Conservation (phyloP, 2,329 filamentous ascomycete genomes). For the Apiospora malaysiana region DNA sequence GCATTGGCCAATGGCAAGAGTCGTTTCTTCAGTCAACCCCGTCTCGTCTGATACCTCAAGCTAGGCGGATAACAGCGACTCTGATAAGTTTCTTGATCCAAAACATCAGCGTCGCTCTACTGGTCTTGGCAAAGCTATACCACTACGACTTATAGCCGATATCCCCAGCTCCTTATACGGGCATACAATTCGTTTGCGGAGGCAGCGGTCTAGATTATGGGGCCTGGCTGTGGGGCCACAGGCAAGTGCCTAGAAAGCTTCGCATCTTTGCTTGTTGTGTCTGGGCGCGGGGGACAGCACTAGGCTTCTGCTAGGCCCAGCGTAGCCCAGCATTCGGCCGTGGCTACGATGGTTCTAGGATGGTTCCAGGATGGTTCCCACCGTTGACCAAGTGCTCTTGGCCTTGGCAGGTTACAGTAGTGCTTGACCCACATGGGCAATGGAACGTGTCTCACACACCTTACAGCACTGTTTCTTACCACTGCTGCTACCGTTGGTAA, state of each 20-base stretch:
- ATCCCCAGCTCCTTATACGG: not conserved
- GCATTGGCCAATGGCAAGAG: not conserved
- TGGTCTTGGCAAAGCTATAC: slow-evolving; percentile 2
- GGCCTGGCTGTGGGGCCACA: not conserved
- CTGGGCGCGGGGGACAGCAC: slow-evolving; percentile 8
- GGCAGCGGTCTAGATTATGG: slow-evolving; percentile 5
- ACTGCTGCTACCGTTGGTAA: slow-evolving; percentile 27
- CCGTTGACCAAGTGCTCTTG: not conserved
- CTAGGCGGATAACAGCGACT: not conserved
- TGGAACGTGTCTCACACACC: slow-evolving; percentile 40
- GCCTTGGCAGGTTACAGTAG: slow-evolving; percentile 45
- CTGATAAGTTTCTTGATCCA: slow-evolving; percentile 5
- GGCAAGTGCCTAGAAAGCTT: slow-evolving; percentile 16
- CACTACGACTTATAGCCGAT: not conserved
- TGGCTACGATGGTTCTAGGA: no score
- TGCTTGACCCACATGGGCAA: slow-evolving; percentile 19
- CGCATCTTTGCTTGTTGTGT: not conserved
- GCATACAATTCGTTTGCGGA: slow-evolving; percentile 5
- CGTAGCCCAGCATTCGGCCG: no score
- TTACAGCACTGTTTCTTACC: slow-evolving; percentile 30
- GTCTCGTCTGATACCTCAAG: slow-evolving; percentile 8
- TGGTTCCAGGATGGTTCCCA: not conserved
- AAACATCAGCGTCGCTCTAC: slow-evolving; percentile 4
- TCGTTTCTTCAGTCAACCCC: not conserved
- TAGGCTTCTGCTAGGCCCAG: no score